These are phyloP conservation scores for Gossypium australe DNA, from an alignment of 345 rosid genomes.

Conservation along the genomic window DNA sequence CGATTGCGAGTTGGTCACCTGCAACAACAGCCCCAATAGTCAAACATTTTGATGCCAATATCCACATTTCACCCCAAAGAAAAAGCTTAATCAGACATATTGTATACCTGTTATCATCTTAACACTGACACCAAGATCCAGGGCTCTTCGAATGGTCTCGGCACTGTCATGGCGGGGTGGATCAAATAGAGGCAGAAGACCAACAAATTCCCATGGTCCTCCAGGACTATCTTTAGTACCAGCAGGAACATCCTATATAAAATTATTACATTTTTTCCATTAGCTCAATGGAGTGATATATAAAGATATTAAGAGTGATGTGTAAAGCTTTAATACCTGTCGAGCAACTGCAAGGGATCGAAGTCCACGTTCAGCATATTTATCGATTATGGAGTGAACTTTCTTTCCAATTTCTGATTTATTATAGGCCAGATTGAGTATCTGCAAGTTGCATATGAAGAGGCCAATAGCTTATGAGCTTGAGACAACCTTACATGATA, in stretches of 20 bases:
- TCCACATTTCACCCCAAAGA: background rate
- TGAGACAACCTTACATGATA: background rate
- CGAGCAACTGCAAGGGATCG: constrained; percentile 84
- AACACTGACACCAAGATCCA: constrained; percentile 66
- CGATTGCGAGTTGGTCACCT: constrained; percentile 96
- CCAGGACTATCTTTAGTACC: constrained; percentile 70
- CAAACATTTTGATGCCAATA: background rate
- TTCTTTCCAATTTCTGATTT: constrained; percentile 34
- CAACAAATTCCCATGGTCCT: constrained; percentile 90
- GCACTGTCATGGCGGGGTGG: constrained; percentile 80
- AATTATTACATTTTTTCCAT: constrained; percentile 1
- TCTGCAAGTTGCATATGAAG: constrained; percentile 7
- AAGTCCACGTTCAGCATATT: constrained; percentile 79
- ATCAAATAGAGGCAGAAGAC: constrained; percentile 69
- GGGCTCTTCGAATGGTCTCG: constrained; percentile 67
- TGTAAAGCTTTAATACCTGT: constrained; percentile 37
- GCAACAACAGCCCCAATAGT: background rate
- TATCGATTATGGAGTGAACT: constrained; percentile 54
- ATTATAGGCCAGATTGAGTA: constrained; percentile 36
- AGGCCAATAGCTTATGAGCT: background rate
- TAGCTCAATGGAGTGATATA: background rate
- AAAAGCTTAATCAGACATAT: background rate
- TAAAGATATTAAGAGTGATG: background rate
- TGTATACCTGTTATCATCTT: constrained; percentile 68
- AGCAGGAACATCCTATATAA: constrained; percentile 47